A percentile compares a stretch with the other conserved stretches of the same genome.
Evolutionary conservation across 1,139 yeast species (phyloP).

Genomic region (Sugiyamaella xylanicola): DNA sequence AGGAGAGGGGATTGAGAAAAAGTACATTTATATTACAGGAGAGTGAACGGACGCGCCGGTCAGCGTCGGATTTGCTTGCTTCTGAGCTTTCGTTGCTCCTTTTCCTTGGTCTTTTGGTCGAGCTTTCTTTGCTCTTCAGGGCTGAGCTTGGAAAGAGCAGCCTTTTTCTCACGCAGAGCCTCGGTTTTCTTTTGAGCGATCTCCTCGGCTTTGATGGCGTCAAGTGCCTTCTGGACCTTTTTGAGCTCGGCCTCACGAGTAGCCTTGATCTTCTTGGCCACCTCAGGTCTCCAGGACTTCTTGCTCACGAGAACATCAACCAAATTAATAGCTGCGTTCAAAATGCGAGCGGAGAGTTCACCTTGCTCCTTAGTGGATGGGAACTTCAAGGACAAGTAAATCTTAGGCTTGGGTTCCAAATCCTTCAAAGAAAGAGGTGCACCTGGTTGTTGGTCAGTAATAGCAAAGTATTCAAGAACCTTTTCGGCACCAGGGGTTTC

Average conservation of each 20-base stretch:
- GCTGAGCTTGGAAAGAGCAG: slow-evolving; percentile 57
- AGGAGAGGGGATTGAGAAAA: too few relatives aligned
- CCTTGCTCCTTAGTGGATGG: slow-evolving; percentile 52
- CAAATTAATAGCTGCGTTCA: slow-evolving; percentile 55
- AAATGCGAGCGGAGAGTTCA: slow-evolving; percentile 51
- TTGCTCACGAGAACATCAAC: slow-evolving; percentile 56
- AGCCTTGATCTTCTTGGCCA: slow-evolving; percentile 70
- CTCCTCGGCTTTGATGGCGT: slow-evolving; percentile 66
- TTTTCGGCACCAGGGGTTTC: slow-evolving; percentile 49
- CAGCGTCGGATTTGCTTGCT: slow-evolving; percentile 45
- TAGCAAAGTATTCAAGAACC: slow-evolving; percentile 64
- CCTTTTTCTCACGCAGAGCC: slow-evolving; percentile 61
- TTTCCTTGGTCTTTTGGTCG: slow-evolving; percentile 69
- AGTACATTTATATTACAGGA: slow-evolving; percentile 7
- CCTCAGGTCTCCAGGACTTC: slow-evolving; percentile 57
- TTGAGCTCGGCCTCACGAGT: slow-evolving; percentile 70
- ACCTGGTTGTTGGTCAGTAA: slow-evolving; percentile 77
- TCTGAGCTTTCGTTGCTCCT: slow-evolving; percentile 54
- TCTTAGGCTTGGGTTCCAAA: slow-evolving; percentile 56
- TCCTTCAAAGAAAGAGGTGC: slow-evolving; percentile 60
- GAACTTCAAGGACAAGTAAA: slow-evolving; percentile 54
- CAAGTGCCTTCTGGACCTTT: slow-evolving; percentile 61
- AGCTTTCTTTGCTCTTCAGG: slow-evolving; percentile 65
- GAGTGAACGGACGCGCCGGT: not conserved
- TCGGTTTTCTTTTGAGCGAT: slow-evolving; percentile 68